Percentiles rank a stretch among this genome's conserved stretches.
These are phyloP conservation scores for Cotoneaster glaucophyllus DNA, from an alignment of 306 rosid species.

Conservation along the genomic window DNA sequence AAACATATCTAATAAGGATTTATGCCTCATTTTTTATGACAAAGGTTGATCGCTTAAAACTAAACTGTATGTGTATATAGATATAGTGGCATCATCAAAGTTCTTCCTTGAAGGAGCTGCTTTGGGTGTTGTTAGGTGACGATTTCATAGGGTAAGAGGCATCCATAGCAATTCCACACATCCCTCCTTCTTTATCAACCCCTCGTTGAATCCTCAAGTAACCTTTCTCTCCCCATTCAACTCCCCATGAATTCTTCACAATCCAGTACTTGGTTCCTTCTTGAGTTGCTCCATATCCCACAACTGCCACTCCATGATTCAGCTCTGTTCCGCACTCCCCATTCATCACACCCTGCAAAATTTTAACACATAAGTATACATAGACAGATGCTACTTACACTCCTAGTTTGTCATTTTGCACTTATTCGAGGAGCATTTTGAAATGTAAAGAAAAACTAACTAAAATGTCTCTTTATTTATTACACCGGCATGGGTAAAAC, in stretches of 20 bases:
- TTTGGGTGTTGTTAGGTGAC: slow-evolving; percentile 3
- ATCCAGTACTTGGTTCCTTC: slow-evolving; percentile 30
- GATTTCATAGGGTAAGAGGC: slow-evolving; percentile 26
- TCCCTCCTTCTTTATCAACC: slow-evolving; percentile 13
- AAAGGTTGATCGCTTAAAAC: not conserved
- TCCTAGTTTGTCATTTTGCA: not conserved
- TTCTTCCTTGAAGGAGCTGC: not conserved
- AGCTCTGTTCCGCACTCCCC: slow-evolving; percentile 26
- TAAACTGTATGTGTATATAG: not conserved
- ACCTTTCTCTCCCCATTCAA: slow-evolving; percentile 26
- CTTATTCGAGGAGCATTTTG: not conserved
- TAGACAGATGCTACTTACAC: not conserved
- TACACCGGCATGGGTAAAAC: not conserved
- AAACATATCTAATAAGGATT: no score
- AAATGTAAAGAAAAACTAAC: no score
- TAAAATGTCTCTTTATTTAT: no score
- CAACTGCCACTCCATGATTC: slow-evolving; percentile 34
- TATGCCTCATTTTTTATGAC: not conserved
- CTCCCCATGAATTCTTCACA: slow-evolving; percentile 31
- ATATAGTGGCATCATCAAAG: not conserved
- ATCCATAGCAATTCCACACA: slow-evolving; percentile 40
- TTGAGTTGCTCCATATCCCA: slow-evolving; percentile 16
- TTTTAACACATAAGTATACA: not conserved
- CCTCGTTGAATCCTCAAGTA: slow-evolving; percentile 23
- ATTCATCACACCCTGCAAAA: slow-evolving; percentile 21